Evolutionary conservation across 495 filamentous ascomycete species (phyloP).

Genomic region (Penicillium lividum): DNA sequence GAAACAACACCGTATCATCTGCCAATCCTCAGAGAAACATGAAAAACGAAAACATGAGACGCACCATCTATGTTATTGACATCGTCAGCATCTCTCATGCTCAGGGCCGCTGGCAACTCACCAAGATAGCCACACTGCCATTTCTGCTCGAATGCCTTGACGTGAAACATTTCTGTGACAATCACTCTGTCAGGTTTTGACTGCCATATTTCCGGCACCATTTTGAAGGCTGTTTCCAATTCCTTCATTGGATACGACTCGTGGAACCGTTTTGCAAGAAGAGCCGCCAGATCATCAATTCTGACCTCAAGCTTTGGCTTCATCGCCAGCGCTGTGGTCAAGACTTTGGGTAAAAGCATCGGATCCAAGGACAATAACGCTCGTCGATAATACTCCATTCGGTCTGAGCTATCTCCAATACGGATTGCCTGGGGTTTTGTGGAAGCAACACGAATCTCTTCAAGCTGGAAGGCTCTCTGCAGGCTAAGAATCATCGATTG

Average conservation of each 20-base stretch:
- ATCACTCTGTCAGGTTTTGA: neutral
- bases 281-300: neutral
- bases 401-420: neutral
- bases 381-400: neutral
- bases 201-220: neutral
- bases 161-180: conserved; percentile 5
- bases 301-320: neutral
- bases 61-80: neutral
- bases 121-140: neutral
- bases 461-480: neutral
- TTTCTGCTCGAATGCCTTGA: neutral
- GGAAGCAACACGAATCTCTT: neutral
- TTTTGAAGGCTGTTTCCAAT: conserved; percentile 1
- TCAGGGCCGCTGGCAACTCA: neutral
- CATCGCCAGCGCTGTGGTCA: neutral
- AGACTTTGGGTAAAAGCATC: neutral
- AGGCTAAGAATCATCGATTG: neutral
- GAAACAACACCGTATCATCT: neutral
- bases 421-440: neutral
- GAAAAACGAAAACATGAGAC: neutral
- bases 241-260: neutral
- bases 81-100: neutral
- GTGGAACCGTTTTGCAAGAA: neutral
- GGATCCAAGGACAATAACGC: neutral
- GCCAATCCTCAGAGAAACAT: neutral